Evolutionary conservation across 2,329 filamentous ascomycete species (phyloP), one percentile per base, ranked within the genome.

Genomic region (Blumeriella jaapii): DNA sequence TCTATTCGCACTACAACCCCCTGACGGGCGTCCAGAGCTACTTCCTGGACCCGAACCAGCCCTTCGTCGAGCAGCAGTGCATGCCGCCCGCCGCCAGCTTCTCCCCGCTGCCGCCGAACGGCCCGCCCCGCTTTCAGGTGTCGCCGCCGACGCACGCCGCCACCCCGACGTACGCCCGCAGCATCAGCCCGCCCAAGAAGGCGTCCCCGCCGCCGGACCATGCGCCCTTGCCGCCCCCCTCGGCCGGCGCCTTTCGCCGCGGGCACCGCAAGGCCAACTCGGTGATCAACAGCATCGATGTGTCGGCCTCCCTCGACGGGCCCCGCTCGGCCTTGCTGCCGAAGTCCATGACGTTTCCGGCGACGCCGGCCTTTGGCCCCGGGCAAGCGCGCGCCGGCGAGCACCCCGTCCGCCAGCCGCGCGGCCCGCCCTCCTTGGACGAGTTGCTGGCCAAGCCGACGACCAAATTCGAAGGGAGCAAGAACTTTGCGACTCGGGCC

Each of bases 401-500:
- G 62, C 91, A 98, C 56, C 91, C 91, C 6, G 64, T 84, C 34
- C 86, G 91, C 40, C 91, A 98, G 61, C 91, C 91, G 34, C 84
- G 86, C 45, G 87, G 87, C 4, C 91, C 91, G 15, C 91, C 91
- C 10, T 77, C 83, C 10, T 70, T 96, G 32, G 91, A 98, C 48
- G 91, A 98, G 62, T 75, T 98, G 41, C 74, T 80, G 53, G 71
- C 79, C 13, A 91, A 87, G 62, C 91, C 91, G 1, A 96, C 89
- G 6, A 78, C 84, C 48, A 94, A 86, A 63, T 75, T 89, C 45
- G 89, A 96, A 59, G 91, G 89, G 15, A 95, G 89, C 75, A 79
- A 95, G 74, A 98, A 98, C 65, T 98, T 98, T 61, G 82, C 82
- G 8, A 78, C 86, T 37, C 86, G 91, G 42, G 87, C 93, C 53